Evolutionary conservation across 1,139 yeast species (phyloP), one percentile per base, ranked within the genome.

Genomic region (Magnusiomyces magnusii): DNA sequence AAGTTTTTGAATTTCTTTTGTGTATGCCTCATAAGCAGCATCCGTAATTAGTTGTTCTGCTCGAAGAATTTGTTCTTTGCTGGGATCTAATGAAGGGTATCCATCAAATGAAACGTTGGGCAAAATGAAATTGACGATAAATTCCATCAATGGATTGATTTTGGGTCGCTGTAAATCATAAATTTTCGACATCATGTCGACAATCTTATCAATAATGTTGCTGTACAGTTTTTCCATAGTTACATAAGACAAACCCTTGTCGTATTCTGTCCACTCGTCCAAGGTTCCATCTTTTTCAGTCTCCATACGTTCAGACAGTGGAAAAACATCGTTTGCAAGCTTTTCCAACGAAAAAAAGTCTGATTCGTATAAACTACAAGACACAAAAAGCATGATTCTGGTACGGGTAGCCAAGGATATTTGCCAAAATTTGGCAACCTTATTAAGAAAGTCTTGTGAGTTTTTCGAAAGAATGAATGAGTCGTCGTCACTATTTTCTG

Each of bases 301-400:
- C n/a, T 52, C 49, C 34, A 52, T 39, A 13, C 47, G 28, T 19
- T 52, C 55, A 10, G 47, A 24, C 23, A 52, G 34, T 10, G 55
- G 55, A 73, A 52, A 78, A 61, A 73, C 80, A 65, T 67, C 66
- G 54, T 61, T 53, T 23, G 64, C 58, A 47, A 68, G 51, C 23
- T 65, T 61, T 76, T 86, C 92, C 75, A 88, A 74, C 74, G 85
- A 90, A 80, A 87, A 87, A 75, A 81, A 78, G 71, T 89, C 91
- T 74, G 86, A 88, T 71, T 84, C 80, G 53, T 66, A 71, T 59
- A 68, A 63, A 17, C 67, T 69, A 39, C 64, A 67, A 0, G 69
- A 68, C 2, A 71, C 86, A 2, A 84, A 78, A 57, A 80, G 80
- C 2, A 84, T 64, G 1, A 84, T 68, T 0, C 80, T 77, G 0